Evolutionary conservation across 352 stramenopile species (phyloP), one percentile per base, ranked within the genome.

Genomic region (Pythium brassicae): DNA sequence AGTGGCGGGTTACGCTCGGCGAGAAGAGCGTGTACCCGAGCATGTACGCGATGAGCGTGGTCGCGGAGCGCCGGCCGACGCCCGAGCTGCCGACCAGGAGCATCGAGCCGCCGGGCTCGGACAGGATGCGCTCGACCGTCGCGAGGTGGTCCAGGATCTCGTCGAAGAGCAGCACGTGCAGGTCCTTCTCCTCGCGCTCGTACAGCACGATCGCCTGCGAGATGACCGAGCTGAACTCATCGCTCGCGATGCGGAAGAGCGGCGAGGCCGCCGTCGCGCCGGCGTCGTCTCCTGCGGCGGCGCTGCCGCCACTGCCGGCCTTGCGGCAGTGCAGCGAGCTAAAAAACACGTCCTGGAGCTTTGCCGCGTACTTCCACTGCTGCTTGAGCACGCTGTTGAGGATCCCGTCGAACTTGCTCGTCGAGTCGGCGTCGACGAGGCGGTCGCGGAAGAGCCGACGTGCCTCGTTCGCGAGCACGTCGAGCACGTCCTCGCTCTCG

Each of bases 141-240:
- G 92, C 76, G 25, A 98, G 61, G 45, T 98, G 87, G 32, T 97
- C 86, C 0, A 98, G 74, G 25, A 97, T 92, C 51, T 98, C 89
- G 19, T 91, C 74, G 39, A 98, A 98, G 1, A 98, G 70, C n/a
- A 95, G 64, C 70, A 98, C 96, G 55, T 96, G 82, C 22, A 98
- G 72, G 25, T 98, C 90, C 40, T 93, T 89, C 57, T 98, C 91
- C 61, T 98, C 94, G 11, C 94, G 87, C 57, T 98, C 93, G 56
- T 98, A 98, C n/a, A 97, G 73, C 14, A 96, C 76, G 23, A 98
- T 86, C 10, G 90, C 92, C 44, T 97, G 89, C 15, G 75, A 47
- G 3, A 98, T 80, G 7, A 95, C 71, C 23, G 85, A 69, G 17
- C 71, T 73, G 52, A 97, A 98, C 27, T 97, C 92, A 7, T 92